A percentile compares a stretch with the other conserved stretches of the same genome.
These are phyloP conservation scores for Lentinula sp. DNA, from an alignment of 768 basidiomycete genomes.

Conservation along the genomic window DNA sequence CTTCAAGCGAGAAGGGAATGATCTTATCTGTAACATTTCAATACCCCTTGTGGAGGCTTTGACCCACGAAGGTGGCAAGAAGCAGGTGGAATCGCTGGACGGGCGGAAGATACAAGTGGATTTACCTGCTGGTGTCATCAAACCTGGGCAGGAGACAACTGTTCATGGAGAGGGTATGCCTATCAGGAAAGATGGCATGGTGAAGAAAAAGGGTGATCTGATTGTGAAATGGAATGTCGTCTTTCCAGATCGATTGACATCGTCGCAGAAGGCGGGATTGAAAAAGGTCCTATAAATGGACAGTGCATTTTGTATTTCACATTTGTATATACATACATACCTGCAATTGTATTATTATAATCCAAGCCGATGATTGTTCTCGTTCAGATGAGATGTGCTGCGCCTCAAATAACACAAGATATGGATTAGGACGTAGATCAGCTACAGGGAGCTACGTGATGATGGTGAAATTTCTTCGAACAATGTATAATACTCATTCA, in stretches of 20 bases:
- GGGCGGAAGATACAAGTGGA: slow-evolving; percentile 69
- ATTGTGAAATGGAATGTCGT: slow-evolving; percentile 77
- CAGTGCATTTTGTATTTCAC: not conserved
- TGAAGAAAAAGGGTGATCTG: slow-evolving; percentile 76
- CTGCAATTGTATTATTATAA: not conserved
- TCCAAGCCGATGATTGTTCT: too few relatives aligned
- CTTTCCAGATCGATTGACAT: slow-evolving; percentile 75
- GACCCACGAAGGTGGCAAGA: slow-evolving; percentile 44
- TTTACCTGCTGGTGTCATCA: slow-evolving; percentile 63
- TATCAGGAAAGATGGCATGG: slow-evolving; percentile 69
- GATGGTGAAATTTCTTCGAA: not conserved
- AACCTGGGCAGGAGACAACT: slow-evolving; percentile 68
- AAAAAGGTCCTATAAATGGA: slow-evolving; percentile 50
- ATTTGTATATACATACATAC: not conserved
- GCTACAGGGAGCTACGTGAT: too few relatives aligned
- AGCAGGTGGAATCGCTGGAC: slow-evolving; percentile 68
- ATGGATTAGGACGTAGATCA: too few relatives aligned
- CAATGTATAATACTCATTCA: not conserved
- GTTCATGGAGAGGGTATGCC: slow-evolving; percentile 87
- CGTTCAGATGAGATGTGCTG: too few relatives aligned
- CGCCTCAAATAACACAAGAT: too few relatives aligned
- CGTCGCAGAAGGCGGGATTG: slow-evolving; percentile 75
- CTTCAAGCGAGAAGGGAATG: slow-evolving; percentile 78
- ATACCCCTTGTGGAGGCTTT: slow-evolving; percentile 84
- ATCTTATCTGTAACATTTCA: slow-evolving; percentile 55